These are phyloP conservation scores for Paramarasmius palmivorus DNA, from an alignment of 1,284 basidiomycete genomes.

Conservation along the genomic window DNA sequence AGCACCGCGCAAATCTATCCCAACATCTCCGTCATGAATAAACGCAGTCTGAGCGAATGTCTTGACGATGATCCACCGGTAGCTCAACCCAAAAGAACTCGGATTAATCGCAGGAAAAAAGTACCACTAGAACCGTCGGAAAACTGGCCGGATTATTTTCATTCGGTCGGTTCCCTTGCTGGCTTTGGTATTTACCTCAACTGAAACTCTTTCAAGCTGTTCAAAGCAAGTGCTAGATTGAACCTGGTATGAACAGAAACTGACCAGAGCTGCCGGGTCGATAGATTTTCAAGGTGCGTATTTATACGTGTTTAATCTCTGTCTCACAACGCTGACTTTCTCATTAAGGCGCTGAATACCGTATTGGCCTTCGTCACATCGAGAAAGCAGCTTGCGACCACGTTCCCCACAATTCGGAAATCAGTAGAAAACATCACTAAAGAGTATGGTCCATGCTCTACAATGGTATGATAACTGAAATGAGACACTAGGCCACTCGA, in stretches of 20 bases:
- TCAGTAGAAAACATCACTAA: conserved; percentile 82
- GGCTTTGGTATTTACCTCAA: neutral
- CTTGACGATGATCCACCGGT: too few species aligned
- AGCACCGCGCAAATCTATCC: too few species aligned
- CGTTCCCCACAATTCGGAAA: conserved; percentile 73
- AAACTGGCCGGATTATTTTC: conserved; percentile 64
- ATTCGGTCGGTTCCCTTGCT: conserved; percentile 39
- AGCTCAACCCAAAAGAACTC: neutral
- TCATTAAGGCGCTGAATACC: conserved; percentile 80
- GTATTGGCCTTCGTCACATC: conserved; percentile 88
- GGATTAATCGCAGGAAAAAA: conserved; percentile 14
- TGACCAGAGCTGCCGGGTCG: neutral
- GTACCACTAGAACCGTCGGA: neutral
- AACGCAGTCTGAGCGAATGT: too few species aligned
- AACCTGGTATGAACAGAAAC: neutral
- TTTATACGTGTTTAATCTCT: neutral
- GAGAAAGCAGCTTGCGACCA: conserved; percentile 80
- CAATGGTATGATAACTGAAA: conserved; percentile 13
- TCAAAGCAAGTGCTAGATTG: conserved; percentile 33
- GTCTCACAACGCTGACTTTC: neutral
- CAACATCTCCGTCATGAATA: too few species aligned
- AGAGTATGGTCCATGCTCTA: conserved; percentile 39
- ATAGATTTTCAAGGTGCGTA: conserved; percentile 26
- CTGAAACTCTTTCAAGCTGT: conserved; percentile 30
- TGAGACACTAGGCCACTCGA: conserved; percentile 68